A percentile compares a stretch with the other conserved stretches of the same genome.
Evolutionary conservation across 441 rosid genomes (phyloP).

Genomic region (Arabidopsis hybrid): DNA sequence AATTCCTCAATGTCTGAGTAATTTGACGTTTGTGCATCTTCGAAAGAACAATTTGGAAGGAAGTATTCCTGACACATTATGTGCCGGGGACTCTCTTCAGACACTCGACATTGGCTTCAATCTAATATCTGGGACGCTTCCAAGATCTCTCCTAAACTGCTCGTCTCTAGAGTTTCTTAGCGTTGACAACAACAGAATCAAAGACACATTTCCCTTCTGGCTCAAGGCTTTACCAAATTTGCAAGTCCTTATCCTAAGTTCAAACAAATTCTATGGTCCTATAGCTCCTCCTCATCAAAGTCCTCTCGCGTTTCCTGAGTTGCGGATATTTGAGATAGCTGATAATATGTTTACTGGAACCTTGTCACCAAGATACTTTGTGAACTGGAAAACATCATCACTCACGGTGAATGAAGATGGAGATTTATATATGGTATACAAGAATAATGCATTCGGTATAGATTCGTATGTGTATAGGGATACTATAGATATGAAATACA

Average conservation of each 20-base stretch:
- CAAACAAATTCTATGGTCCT: conserved; percentile 52
- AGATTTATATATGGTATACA: conserved; percentile 33
- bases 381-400: conserved; percentile 55
- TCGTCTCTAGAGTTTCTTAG: conserved; percentile 50
- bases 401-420: conserved; percentile 24
- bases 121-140: conserved; percentile 51
- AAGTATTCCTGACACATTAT: conserved; percentile 11
- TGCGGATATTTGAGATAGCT: conserved; percentile 71
- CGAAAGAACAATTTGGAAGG: conserved; percentile 25
- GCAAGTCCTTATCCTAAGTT: conserved; percentile 59
- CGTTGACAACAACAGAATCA: conserved; percentile 58
- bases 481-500: conserved; percentile 53
- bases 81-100: conserved; percentile 12
- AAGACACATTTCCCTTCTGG: conserved; percentile 62
- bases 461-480: conserved; percentile 51
- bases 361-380: conserved; percentile 38
- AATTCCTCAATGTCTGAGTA: conserved; percentile 26
- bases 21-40: neutral
- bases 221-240: conserved; percentile 51
- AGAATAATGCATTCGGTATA: neutral
- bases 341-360: conserved; percentile 37
- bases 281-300: conserved; percentile 41
- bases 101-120: conserved; percentile 58
- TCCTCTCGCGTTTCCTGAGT: conserved; percentile 51
- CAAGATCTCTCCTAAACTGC: conserved; percentile 60